Evolutionary conservation across 2,329 filamentous ascomycete species (phyloP).

Genomic region (Fusarium neocosmosporiellum): DNA sequence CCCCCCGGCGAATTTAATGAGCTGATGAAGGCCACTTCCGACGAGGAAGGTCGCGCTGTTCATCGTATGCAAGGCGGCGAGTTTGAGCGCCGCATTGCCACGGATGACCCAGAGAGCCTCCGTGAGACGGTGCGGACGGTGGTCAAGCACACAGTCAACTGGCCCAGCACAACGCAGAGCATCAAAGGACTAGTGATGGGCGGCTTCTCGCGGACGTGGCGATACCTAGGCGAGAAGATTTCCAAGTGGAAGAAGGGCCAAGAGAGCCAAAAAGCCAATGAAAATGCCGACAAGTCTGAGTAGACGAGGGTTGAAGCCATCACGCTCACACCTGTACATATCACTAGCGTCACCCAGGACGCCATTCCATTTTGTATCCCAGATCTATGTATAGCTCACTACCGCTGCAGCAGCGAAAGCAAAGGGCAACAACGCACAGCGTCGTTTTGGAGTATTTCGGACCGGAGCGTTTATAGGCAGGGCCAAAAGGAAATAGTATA

Average conservation of each 20-base stretch:
- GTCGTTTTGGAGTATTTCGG: constrained; percentile 24
- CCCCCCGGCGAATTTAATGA: constrained; percentile 84
- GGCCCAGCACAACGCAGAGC: constrained; percentile 91
- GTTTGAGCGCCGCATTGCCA: constrained; percentile 88
- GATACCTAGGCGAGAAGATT: constrained; percentile 87
- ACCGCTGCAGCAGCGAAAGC: background rate
- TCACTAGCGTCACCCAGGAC: background rate
- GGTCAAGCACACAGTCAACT: constrained; percentile 88
- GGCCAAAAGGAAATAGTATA: constrained; percentile 16
- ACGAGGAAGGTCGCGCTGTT: constrained; percentile 76
- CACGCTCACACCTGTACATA: constrained; percentile 5
- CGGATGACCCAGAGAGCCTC: constrained; percentile 74
- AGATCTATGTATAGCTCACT: background rate
- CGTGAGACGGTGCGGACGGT: constrained; percentile 76
- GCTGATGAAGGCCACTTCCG: constrained; percentile 82
- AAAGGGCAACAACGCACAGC: background rate
- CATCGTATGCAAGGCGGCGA: constrained; percentile 80
- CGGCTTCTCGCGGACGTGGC: constrained; percentile 74
- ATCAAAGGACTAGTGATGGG: constrained; percentile 86
- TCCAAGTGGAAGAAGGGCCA: constrained; percentile 68
- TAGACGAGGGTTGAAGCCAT: constrained; percentile 4
- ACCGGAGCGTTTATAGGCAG: constrained; percentile 2
- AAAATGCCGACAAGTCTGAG: constrained; percentile 31
- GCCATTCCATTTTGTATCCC: constrained; percentile 6
- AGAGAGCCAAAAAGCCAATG: constrained; percentile 41